Conservation (phyloP, 345 rosid species). For the Hypericum perforatum region DNA sequence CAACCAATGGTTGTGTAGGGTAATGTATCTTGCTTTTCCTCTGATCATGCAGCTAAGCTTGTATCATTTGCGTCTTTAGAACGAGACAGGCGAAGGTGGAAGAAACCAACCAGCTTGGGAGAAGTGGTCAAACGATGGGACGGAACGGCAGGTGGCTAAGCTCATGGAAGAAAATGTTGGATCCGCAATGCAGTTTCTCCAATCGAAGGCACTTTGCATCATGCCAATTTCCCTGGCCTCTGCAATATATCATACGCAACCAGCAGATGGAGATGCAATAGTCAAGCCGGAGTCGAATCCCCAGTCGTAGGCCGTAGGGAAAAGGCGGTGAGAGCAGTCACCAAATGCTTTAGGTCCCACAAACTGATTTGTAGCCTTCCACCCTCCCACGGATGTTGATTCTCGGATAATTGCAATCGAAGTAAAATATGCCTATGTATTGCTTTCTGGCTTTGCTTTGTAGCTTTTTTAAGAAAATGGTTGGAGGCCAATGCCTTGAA, state of each 20-base stretch:
- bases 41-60: conserved; percentile 2
- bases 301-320: conserved; percentile 33
- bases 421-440: conserved; percentile 42
- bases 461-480: conserved; percentile 30
- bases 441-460: conserved; percentile 24
- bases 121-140: conserved; percentile 93
- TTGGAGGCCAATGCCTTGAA: conserved; percentile 37
- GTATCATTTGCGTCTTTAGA: conserved; percentile 29
- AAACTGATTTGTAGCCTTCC: conserved; percentile 12
- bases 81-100: conserved; percentile 75
- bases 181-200: conserved; percentile 95
- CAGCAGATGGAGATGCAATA: conserved; percentile 58
- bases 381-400: conserved; percentile 13
- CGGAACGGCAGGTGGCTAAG: conserved; percentile 89
- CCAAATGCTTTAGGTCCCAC: conserved; percentile 23
- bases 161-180: conserved; percentile 99
- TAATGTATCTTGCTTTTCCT: conserved; percentile 1
- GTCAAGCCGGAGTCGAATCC: conserved; percentile 78
- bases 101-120: conserved; percentile 90
- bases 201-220: conserved; percentile 94
- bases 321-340: conserved; percentile 20
- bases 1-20: neutral
- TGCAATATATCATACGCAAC: conserved; percentile 80
- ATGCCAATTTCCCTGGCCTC: conserved; percentile 95
- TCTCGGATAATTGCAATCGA: conserved; percentile 41